Base-by-base conservation (phyloP, 2,329 filamentous ascomycete genomes). In the Cordyceps cateniannulata region DNA sequence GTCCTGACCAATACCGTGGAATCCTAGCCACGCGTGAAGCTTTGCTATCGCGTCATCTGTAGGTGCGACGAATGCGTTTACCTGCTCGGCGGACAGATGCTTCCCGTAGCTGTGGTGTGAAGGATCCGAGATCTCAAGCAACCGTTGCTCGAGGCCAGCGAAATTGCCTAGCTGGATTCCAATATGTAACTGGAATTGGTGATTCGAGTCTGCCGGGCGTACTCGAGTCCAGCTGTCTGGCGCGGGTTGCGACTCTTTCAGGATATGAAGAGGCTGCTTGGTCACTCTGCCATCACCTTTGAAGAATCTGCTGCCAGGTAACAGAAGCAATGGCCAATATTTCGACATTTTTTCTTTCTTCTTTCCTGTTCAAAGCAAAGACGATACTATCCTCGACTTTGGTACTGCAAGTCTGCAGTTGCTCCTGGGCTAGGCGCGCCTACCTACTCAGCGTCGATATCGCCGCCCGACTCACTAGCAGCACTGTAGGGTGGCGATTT, bases 71-170 rank as follows among this genome's bases (percentile, higher is more conserved):
- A 57, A 50, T 12, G 27, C n/a, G 27, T 57, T n/a, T 3, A 61
- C 44, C 27, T 61, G 52, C 38, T 57, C 51, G 5, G 59, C 45
- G 25, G 59, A 61, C 5, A 61, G 32, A 22, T 61, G 45, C 8
- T 14, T 3, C 0, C 59, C 45, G 24, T 56, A 61, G 27, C 32
- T 42, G 2, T 22, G 18, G n/a, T 61, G 50, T 4, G 20, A 24
- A 9, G 59, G 59, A 25, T 61, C 59, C 20, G 59, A 61, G 3
- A 61, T 57, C n/a, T 61, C 50, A 16, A 57, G 16, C 24, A 61
- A 22, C 1, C 45, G 51, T 6, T 45, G 49, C 20, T 61, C 59
- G 10, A 61, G 59, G 6, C 35, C 51, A 2, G 44, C 27, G 20
- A 56, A 50, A 40, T 56, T 27, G n/a, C 53, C 24, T 18, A 40